A percentile compares a stretch with the other conserved stretches of the same genome.
Evolutionary conservation across 2,329 filamentous ascomycete genomes (phyloP).

Genomic region (Diplodia seriata): DNA sequence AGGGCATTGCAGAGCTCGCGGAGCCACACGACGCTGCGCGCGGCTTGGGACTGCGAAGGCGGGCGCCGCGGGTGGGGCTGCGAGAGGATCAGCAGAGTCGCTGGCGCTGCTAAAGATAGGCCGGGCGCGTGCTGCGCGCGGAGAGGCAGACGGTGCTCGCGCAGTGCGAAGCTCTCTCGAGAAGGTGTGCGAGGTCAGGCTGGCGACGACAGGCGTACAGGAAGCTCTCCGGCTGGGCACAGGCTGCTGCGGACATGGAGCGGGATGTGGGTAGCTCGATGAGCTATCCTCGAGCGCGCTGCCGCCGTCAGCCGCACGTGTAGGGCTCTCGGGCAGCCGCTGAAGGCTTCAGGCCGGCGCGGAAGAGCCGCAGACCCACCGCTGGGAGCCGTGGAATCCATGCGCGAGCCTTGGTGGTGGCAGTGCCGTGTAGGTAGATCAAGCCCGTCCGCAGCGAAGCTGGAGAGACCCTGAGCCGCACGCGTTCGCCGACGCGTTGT

Average conservation of each 20-base stretch:
- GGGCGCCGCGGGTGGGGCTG: constrained; percentile 29
- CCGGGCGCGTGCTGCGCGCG: constrained; percentile 25
- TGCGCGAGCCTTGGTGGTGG: constrained; percentile 22
- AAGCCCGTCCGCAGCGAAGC: background rate
- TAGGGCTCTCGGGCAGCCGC: background rate
- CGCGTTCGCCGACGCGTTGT: background rate
- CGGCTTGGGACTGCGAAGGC: constrained; percentile 8
- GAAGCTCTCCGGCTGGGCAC: background rate
- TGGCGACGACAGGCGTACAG: background rate
- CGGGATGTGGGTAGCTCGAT: constrained; percentile 20
- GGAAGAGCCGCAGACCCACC: constrained; percentile 30
- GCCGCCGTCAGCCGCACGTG: constrained; percentile 29
- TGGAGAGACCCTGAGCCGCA: background rate
- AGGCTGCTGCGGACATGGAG: constrained; percentile 3
- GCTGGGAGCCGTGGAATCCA: constrained; percentile 18
- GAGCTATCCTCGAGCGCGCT: constrained; percentile 3
- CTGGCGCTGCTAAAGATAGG: constrained; percentile 30
- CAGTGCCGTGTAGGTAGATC: background rate
- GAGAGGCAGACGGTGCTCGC: background rate
- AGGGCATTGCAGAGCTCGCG: constrained; percentile 44
- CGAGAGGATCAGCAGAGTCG: constrained; percentile 31
- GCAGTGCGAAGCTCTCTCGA: constrained; percentile 1
- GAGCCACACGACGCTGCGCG: constrained; percentile 19
- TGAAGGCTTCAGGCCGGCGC: constrained; percentile 12
- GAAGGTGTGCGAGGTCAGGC: constrained; percentile 3